A percentile compares a stretch with the other conserved stretches of the same genome.
phyloP scores from a whole-genome alignment of 169 alveolate genomes.

The Plasmodium relictum region DNA sequence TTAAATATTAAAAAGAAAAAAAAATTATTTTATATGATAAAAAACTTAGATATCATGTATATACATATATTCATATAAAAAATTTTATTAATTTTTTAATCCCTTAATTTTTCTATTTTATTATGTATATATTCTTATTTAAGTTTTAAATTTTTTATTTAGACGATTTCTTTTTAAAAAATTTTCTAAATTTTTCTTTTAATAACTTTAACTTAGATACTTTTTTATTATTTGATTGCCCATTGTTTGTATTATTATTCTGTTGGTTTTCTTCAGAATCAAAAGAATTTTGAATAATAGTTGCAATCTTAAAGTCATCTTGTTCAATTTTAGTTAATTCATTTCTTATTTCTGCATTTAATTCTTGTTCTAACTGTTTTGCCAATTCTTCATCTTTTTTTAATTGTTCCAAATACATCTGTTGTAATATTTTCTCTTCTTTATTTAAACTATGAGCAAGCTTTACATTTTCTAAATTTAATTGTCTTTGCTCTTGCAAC shows the following conservation, averaged over 20 bases:
- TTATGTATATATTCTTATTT: too few species aligned
- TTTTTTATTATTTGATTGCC: not conserved
- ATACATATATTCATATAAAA: too few species aligned
- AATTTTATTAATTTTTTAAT: too few species aligned
- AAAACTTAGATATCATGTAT: too few species aligned
- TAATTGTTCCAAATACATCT: constrained; percentile 12
- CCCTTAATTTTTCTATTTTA: too few species aligned
- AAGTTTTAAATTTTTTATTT: too few species aligned
- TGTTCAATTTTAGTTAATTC: constrained; percentile 12
- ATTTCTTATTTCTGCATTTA: constrained; percentile 21
- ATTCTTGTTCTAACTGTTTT: constrained; percentile 14
- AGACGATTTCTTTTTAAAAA: not conserved
- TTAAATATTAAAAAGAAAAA: too few species aligned
- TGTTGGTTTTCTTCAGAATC: not conserved
- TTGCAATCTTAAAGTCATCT: constrained; percentile 16
- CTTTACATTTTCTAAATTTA: constrained; percentile 4
- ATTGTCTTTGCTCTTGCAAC: constrained; percentile 17
- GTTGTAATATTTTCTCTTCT: constrained; percentile 9
- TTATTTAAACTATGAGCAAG: constrained; percentile 20
- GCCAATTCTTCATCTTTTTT: constrained; percentile 33
- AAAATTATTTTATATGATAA: too few species aligned
- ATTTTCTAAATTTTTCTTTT: not conserved
- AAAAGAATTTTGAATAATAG: constrained; percentile 28
- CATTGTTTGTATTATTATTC: not conserved
- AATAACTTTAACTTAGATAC: not conserved